Base-by-base conservation (phyloP, 495 filamentous ascomycete species). In the Neurospora tetraspora region DNA sequence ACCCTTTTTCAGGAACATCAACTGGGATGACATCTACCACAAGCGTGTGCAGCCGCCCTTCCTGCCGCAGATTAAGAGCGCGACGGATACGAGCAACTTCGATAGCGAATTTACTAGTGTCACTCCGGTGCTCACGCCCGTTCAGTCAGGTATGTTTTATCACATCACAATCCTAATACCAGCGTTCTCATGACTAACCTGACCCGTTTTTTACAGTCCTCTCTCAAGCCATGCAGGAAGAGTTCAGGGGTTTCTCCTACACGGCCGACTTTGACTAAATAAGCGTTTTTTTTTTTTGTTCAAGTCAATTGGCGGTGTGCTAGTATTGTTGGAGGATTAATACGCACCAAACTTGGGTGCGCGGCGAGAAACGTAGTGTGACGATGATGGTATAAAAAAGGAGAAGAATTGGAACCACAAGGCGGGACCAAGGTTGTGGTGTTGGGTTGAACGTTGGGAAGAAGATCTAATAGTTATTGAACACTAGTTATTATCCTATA, bases 161-260 rank as follows among this genome's bases (percentile, higher is more conserved):
- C 34, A 2, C 20, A 27, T 27, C 2, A 14, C 0, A 27, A 59
- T 69, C 70, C 1, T 45, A 70, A n/a, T 18, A 65, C 71, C 39
- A 75, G 1, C 4, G 11, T 59, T 71, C 18, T 37, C n/a, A 16
- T 39, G 6, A 23, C 70, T 37, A 12, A 59, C 38, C 73, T 78
- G 71, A 77, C 78, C 75, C 79, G 70, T 70, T 68, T 14, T 70
- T 31, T 74, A 42, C 77, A 97, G 96, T 99, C 37, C 89, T 99
- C 69, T 96, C 96, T 11, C 95, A 98, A 86, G 92, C 94, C 23
- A 98, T 98, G 96, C 96, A 99, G 84, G 96, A 99, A 85, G 94
- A 99, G 81, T 99, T 99, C 92, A 91, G 96, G 68, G 96, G 96
- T 74, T 99, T 99, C 86, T 98, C 96, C 14, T 99, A 99, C 74